These are phyloP conservation scores for Cruciata laevipes DNA, from an alignment of 257 asterid genomes.

Conservation along the genomic window DNA sequence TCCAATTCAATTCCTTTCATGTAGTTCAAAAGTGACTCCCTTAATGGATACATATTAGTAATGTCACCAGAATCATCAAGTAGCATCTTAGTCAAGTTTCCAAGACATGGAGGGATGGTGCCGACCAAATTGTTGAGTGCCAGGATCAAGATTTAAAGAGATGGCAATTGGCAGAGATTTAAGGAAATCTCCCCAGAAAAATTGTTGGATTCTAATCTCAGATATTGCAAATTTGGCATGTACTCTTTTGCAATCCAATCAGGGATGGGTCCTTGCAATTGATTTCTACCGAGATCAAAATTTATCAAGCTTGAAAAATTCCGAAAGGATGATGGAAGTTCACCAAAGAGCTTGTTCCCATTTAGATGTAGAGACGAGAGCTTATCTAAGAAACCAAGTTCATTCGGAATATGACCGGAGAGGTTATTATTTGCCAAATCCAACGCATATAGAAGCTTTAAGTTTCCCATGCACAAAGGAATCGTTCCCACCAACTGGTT, in stretches of 20 bases:
- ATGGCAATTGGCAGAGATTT: constrained; percentile 15
- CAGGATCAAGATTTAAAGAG: constrained; percentile 22
- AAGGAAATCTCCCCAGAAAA: background rate
- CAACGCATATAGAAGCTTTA: background rate
- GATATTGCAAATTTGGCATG: background rate
- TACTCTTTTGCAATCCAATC: background rate
- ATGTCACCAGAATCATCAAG: background rate
- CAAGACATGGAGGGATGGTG: constrained; percentile 20
- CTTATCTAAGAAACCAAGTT: constrained; percentile 11
- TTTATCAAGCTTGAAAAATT: background rate
- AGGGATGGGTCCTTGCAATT: background rate
- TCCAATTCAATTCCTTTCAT: constrained; percentile 8
- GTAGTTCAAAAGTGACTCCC: background rate
- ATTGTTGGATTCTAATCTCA: background rate
- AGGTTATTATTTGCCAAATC: constrained; percentile 17
- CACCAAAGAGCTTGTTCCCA: constrained; percentile 13
- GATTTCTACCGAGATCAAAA: background rate
- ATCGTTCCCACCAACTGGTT: background rate
- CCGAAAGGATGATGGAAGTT: background rate
- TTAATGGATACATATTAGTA: background rate
- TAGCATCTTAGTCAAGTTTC: constrained; percentile 18
- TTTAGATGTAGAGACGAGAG: constrained; percentile 20
- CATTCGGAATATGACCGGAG: constrained; percentile 18
- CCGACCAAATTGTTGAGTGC: constrained; percentile 24
- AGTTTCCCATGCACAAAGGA: constrained; percentile 13